A percentile compares a stretch with the other conserved stretches of the same genome.
Evolutionary conservation across 306 rosid genomes (phyloP).

Genomic region (Pachyrhizus erosus): DNA sequence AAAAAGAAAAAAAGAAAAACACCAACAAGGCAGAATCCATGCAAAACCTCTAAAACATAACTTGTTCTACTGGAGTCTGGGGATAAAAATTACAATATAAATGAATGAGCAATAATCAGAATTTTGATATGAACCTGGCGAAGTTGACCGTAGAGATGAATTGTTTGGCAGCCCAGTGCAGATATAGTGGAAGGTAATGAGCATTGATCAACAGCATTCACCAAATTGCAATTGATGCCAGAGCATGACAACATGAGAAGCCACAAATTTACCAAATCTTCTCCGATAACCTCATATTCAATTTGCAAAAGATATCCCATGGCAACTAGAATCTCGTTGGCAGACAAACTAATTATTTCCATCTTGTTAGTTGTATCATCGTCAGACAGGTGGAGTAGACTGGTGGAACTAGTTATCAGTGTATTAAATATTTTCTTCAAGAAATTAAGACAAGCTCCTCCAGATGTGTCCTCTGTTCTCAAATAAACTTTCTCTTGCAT

Average conservation of each 20-base stretch:
- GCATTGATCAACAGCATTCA: slow-evolving; percentile 45
- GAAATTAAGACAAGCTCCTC: slow-evolving; percentile 73
- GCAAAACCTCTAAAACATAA: slow-evolving; percentile 31
- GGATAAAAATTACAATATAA: neutral
- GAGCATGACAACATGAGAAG: slow-evolving; percentile 64
- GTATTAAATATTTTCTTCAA: slow-evolving; percentile 68
- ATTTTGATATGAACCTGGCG: slow-evolving; percentile 78
- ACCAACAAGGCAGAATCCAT: slow-evolving; percentile 27
- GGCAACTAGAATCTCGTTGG: slow-evolving; percentile 63
- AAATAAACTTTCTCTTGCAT: slow-evolving; percentile 78
- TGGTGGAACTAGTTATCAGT: slow-evolving; percentile 56
- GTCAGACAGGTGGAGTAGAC: slow-evolving; percentile 52
- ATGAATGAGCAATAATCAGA: slow-evolving; percentile 35
- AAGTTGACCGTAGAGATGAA: slow-evolving; percentile 79
- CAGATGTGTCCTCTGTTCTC: slow-evolving; percentile 83
- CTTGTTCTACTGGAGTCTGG: neutral
- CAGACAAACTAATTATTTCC: slow-evolving; percentile 48
- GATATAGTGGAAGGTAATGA: slow-evolving; percentile 56
- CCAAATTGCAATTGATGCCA: slow-evolving; percentile 52
- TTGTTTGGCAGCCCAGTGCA: slow-evolving; percentile 70
- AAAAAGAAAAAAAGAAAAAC: no score
- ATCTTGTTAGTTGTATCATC: slow-evolving; percentile 42
- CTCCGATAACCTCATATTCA: slow-evolving; percentile 82
- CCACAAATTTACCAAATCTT: slow-evolving; percentile 78
- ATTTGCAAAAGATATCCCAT: slow-evolving; percentile 78